These are phyloP conservation scores for Melampsora larici-populina DNA, from an alignment of 1,284 basidiomycete genomes.

Conservation along the genomic window DNA sequence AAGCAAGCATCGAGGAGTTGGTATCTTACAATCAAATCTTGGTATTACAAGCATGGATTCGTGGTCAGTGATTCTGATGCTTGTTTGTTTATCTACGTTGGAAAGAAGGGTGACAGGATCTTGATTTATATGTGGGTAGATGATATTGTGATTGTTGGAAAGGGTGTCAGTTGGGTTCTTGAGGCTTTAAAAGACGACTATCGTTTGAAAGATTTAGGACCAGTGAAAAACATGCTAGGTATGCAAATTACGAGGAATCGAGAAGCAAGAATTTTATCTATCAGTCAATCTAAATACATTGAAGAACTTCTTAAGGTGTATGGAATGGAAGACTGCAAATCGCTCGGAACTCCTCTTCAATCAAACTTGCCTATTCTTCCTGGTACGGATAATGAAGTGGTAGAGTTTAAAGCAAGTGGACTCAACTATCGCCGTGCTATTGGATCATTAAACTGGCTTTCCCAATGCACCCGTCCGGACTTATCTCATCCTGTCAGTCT, in stretches of 20 bases:
- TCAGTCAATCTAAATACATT: background rate
- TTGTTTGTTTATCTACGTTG: background rate
- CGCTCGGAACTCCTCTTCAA: background rate
- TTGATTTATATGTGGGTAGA: no score
- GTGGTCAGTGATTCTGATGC: conserved; percentile 23
- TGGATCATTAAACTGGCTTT: no score
- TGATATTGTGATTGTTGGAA: conserved; percentile 19
- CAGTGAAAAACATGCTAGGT: conserved; percentile 11
- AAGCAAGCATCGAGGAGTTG: conserved; percentile 33
- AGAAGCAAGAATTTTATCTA: background rate
- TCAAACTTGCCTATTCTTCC: background rate
- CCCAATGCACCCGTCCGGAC: no score
- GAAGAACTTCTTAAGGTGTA: no score
- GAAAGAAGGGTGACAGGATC: background rate
- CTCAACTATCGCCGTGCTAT: no score
- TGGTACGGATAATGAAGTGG: background rate
- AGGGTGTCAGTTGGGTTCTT: conserved; percentile 6
- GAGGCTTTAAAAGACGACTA: background rate
- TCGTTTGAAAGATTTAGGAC: no score
- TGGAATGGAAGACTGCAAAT: conserved; percentile 9
- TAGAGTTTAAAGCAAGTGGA: background rate
- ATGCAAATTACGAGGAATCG: conserved; percentile 3
- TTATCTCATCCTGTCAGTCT: no score
- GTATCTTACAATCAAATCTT: conserved; percentile 25
- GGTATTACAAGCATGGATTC: conserved; percentile 10